Conservation (phyloP, 768 basidiomycete genomes). For the Leccinum obscurum region DNA sequence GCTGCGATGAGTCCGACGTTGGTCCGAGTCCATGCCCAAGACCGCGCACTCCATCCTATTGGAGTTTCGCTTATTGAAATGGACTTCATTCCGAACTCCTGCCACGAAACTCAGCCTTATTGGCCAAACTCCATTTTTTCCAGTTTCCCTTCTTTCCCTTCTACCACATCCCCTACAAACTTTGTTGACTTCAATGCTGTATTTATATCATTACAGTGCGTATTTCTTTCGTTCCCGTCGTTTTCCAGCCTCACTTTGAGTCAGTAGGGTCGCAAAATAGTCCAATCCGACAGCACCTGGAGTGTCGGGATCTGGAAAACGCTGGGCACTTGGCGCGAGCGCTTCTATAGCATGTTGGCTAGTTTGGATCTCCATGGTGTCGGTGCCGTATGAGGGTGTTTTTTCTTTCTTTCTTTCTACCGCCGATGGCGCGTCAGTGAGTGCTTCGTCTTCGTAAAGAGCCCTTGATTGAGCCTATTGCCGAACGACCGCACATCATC, state of each 20-base stretch:
- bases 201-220: constrained; percentile 82
- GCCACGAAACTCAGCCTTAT: no score
- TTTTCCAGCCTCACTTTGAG: constrained; percentile 12
- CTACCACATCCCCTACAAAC: constrained; percentile 72
- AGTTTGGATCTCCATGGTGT: constrained; percentile 70
- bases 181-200: constrained; percentile 90
- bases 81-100: no score
- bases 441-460: constrained; percentile 37
- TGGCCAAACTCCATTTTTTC: constrained; percentile 30
- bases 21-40: no score
- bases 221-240: constrained; percentile 22
- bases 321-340: constrained; percentile 80
- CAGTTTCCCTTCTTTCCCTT: constrained; percentile 70
- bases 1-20: no score
- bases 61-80: no score
- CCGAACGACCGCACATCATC: constrained; percentile 81
- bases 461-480: constrained; percentile 5
- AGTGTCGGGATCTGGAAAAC: constrained; percentile 66
- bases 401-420: constrained; percentile 60
- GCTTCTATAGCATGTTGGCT: constrained; percentile 84
- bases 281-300: constrained; percentile 70
- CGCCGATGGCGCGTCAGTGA: constrained; percentile 79
- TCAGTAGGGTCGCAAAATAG: constrained; percentile 64
- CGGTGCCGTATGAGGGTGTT: constrained; percentile 23
- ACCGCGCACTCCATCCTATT: no score